Percentiles rank a stretch among this genome's conserved stretches.
These are phyloP conservation scores for Aspergillus fumigatiaffinis DNA, from an alignment of 2,329 filamentous ascomycete genomes.

Conservation along the genomic window DNA sequence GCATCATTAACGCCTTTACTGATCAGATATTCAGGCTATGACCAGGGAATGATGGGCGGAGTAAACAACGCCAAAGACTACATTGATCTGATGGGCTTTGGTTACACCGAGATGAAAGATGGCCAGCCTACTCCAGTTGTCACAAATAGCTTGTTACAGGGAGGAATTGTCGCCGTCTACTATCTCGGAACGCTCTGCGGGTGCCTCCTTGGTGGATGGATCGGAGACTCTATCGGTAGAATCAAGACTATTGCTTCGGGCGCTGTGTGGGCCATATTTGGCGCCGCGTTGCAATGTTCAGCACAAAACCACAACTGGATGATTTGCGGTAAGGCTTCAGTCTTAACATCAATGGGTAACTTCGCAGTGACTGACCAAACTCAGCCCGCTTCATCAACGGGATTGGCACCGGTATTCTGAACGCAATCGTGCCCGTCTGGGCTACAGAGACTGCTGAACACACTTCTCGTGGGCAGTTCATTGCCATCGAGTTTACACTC, in stretches of 20 bases:
- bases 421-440: conserved; percentile 68
- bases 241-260: conserved; percentile 62
- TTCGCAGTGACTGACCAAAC: background rate
- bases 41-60: conserved; percentile 55
- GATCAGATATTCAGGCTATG: conserved; percentile 38
- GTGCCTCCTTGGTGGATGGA: conserved; percentile 59
- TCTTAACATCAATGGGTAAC: background rate
- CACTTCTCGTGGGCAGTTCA: conserved; percentile 64
- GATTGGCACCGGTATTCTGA: conserved; percentile 66
- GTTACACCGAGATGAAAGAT: conserved; percentile 51
- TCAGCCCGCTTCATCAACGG: conserved; percentile 58
- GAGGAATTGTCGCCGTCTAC: conserved; percentile 58
- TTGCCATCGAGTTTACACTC: conserved; percentile 68
- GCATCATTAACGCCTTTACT: background rate
- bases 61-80: conserved; percentile 65
- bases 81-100: conserved; percentile 62
- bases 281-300: conserved; percentile 61
- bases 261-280: conserved; percentile 55
- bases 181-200: conserved; percentile 63
- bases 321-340: conserved; percentile 54
- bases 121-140: conserved; percentile 49
- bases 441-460: conserved; percentile 67
- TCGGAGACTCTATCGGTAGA: conserved; percentile 60
- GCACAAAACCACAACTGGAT: conserved; percentile 66
- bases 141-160: conserved; percentile 58